These are phyloP conservation scores for Albifimbria verrucaria DNA, from an alignment of 2,329 filamentous ascomycete species.

Conservation along the genomic window DNA sequence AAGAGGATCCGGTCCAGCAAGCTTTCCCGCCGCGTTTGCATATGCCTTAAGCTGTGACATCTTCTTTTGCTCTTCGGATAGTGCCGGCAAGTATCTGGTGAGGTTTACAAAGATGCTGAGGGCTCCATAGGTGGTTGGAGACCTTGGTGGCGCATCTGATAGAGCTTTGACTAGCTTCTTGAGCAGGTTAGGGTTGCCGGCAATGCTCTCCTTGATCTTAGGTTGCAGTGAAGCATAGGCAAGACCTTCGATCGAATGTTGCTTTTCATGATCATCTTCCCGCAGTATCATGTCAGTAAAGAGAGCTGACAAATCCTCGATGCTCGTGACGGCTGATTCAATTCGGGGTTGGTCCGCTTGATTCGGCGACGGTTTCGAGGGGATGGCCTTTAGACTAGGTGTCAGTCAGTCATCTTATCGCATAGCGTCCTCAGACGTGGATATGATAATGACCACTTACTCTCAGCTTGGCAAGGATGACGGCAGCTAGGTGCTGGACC, in stretches of 20 bases:
- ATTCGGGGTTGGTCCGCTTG: slow-evolving; percentile 41
- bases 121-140: slow-evolving; percentile 76
- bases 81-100: slow-evolving; percentile 71
- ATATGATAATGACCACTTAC: slow-evolving; percentile 40
- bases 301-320: slow-evolving; percentile 62
- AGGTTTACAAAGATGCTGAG: slow-evolving; percentile 85
- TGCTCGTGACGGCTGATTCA: slow-evolving; percentile 54
- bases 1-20: slow-evolving; percentile 60
- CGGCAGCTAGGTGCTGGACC: slow-evolving; percentile 65
- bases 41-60: slow-evolving; percentile 92
- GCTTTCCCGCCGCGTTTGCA: slow-evolving; percentile 74
- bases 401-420: slow-evolving; percentile 43
- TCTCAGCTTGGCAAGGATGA: slow-evolving; percentile 71
- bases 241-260: slow-evolving; percentile 82
- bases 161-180: slow-evolving; percentile 65
- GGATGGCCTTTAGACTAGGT: slow-evolving; percentile 50
- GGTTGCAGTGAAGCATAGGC: slow-evolving; percentile 88
- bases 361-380: slow-evolving; percentile 36
- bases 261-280: slow-evolving; percentile 53
- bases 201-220: slow-evolving; percentile 77
- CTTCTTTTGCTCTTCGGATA: slow-evolving; percentile 88
- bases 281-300: slow-evolving; percentile 65
- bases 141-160: slow-evolving; percentile 55
- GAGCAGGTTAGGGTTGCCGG: slow-evolving; percentile 65
- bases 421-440: no score